These are phyloP conservation scores for Pythium plurisporium DNA, from an alignment of 352 stramenopile genomes.

Conservation along the genomic window DNA sequence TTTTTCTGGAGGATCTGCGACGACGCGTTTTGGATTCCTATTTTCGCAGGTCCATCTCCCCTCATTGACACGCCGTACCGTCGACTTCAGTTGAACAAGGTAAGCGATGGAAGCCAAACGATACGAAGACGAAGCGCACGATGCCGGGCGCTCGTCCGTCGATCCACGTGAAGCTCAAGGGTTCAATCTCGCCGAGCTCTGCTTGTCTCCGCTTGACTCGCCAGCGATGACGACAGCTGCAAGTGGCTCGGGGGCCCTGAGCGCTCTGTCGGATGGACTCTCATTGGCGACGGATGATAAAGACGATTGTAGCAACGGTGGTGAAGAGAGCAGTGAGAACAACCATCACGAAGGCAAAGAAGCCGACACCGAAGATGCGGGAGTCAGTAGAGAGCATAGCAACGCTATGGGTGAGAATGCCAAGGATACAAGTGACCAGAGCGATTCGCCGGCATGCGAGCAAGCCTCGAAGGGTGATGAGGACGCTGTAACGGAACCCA, in stretches of 20 bases:
- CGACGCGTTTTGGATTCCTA: neutral
- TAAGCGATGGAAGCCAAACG: no score
- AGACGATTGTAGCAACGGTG: neutral
- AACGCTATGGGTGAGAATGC: no score
- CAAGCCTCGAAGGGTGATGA: neutral
- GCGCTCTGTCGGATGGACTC: neutral
- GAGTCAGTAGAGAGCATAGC: no score
- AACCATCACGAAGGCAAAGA: no score
- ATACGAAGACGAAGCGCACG: neutral
- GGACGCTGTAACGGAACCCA: neutral
- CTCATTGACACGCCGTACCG: no score
- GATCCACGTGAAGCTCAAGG: neutral
- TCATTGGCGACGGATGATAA: conserved; percentile 10
- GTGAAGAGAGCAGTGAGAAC: neutral
- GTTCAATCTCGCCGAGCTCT: conserved; percentile 7
- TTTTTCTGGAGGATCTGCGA: no score
- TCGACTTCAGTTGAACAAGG: no score
- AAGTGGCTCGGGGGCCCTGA: neutral
- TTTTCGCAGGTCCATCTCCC: no score
- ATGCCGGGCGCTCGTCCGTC: neutral
- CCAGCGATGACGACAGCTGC: conserved; percentile 6
- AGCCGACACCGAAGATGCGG: neutral
- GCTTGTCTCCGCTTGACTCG: conserved; percentile 8
- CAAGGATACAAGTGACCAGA: no score
- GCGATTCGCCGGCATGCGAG: neutral